phyloP scores from a whole-genome alignment of 2,329 filamentous ascomycete genomes.

The Arthrobotrys sphaeroides region DNA sequence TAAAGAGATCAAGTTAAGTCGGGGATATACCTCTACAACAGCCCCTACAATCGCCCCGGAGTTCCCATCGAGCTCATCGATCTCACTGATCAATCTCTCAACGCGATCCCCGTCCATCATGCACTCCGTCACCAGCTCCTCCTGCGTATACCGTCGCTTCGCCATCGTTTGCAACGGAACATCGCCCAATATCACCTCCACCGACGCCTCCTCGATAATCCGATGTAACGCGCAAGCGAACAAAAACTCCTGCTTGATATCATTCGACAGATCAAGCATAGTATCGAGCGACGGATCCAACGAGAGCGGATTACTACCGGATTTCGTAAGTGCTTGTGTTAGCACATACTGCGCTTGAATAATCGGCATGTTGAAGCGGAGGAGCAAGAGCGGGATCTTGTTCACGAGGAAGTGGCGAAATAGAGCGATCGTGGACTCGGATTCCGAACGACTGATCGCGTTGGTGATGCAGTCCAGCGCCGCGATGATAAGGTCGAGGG shows the following conservation, averaged over 20 bases:
- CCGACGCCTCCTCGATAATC: conserved; percentile 79
- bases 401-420: conserved; percentile 87
- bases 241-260: conserved; percentile 82
- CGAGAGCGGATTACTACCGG: conserved; percentile 72
- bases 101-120: conserved; percentile 77
- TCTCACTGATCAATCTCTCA: conserved; percentile 69
- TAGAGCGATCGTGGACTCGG: conserved; percentile 71
- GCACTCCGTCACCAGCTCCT: conserved; percentile 80
- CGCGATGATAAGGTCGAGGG: conserved; percentile 83
- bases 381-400: conserved; percentile 72
- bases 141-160: conserved; percentile 78
- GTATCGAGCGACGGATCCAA: conserved; percentile 68
- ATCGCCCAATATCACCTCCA: conserved; percentile 83
- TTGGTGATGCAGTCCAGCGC: conserved; percentile 91
- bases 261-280: conserved; percentile 65
- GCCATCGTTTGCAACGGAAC: conserved; percentile 80
- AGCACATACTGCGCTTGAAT: conserved; percentile 73
- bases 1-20: too few relatives aligned
- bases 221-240: conserved; percentile 89
- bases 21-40: conserved; percentile 54
- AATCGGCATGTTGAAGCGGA: conserved; percentile 69
- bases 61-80: conserved; percentile 81
- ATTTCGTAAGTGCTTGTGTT: conserved; percentile 69
- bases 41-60: conserved; percentile 57
- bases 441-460: conserved; percentile 76